Conservation (phyloP, 192 early-diverging fungal genomes). For the Ambispora gerdemannii region DNA sequence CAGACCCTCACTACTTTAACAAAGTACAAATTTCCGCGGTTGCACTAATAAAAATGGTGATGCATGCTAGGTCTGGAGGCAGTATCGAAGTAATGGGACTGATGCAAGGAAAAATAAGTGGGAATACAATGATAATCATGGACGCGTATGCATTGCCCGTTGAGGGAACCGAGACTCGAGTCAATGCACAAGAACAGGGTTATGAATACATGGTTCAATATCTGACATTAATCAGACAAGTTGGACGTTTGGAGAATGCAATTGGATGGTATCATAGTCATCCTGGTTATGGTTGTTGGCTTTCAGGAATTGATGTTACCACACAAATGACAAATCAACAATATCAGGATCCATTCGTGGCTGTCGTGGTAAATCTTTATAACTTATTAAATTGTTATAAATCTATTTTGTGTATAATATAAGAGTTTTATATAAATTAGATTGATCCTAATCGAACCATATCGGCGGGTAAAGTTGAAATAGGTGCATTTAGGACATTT, state of each 20-base stretch:
- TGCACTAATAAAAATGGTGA: conserved; percentile 97
- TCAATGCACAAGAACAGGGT: conserved; percentile 87
- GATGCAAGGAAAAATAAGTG: conserved; percentile 92
- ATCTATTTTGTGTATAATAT: no score
- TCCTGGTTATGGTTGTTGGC: conserved; percentile 99
- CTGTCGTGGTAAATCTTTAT: conserved; percentile 74
- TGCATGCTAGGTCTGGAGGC: conserved; percentile 97
- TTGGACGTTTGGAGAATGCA: conserved; percentile 86
- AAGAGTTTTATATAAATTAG: no score
- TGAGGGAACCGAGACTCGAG: conserved; percentile 96
- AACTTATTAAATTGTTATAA: conserved; percentile 7
- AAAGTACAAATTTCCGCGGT: conserved; percentile 91
- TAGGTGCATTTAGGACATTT: conserved; percentile 98
- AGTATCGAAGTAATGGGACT: conserved; percentile 96
- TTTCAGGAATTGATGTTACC: conserved; percentile 96
- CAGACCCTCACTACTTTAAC: conserved; percentile 81
- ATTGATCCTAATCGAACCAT: conserved; percentile 98
- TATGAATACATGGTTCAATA: conserved; percentile 99
- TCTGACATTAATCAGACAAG: conserved; percentile 76
- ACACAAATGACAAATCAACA: conserved; percentile 96
- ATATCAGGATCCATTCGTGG: conserved; percentile 91
- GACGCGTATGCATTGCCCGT: conserved; percentile 97
- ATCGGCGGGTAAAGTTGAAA: conserved; percentile 93
- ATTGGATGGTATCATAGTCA: conserved; percentile 99
- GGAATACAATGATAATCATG: conserved; percentile 89